phyloP scores from a whole-genome alignment of 495 filamentous ascomycete species.

The Penicillium longicatenatum region DNA sequence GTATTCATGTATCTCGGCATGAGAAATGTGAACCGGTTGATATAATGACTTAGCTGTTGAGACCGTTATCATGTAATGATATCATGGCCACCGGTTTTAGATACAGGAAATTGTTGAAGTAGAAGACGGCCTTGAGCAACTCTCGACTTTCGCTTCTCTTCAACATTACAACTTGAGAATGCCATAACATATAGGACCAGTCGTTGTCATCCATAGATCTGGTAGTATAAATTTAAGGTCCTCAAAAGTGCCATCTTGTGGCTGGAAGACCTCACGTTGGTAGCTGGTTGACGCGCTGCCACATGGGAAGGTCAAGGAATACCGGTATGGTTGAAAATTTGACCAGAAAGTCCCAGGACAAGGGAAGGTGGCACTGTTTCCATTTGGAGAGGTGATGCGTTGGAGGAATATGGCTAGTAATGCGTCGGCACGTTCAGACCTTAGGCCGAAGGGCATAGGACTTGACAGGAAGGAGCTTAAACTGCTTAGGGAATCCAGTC shows the following conservation, averaged over 20 bases:
- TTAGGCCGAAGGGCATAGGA: slow-evolving; percentile 64
- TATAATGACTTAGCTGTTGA: not conserved
- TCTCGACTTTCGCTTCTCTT: too few species aligned
- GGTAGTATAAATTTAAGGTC: too few species aligned
- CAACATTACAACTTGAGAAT: too few species aligned
- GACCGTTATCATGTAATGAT: too few species aligned
- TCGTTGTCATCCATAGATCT: too few species aligned
- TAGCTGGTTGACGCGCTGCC: not conserved
- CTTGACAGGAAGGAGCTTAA: slow-evolving; percentile 67
- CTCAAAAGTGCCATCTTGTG: not conserved
- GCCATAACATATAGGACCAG: too few species aligned
- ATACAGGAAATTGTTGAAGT: too few species aligned
- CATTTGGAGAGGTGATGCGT: not conserved
- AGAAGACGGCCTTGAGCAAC: too few species aligned
- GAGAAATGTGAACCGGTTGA: too few species aligned
- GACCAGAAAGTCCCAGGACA: not conserved
- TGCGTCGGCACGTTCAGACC: slow-evolving; percentile 1
- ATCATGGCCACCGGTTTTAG: too few species aligned
- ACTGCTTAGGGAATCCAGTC: slow-evolving; percentile 64
- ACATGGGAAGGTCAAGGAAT: not conserved
- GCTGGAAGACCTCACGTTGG: not conserved
- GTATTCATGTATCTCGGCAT: not conserved
- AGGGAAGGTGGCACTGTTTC: not conserved
- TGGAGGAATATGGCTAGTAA: not conserved
- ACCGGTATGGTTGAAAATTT: not conserved